Evolutionary conservation across 2,329 filamentous ascomycete species (phyloP), one percentile per base, ranked within the genome.

Genomic region (Meredithiella fracta): DNA sequence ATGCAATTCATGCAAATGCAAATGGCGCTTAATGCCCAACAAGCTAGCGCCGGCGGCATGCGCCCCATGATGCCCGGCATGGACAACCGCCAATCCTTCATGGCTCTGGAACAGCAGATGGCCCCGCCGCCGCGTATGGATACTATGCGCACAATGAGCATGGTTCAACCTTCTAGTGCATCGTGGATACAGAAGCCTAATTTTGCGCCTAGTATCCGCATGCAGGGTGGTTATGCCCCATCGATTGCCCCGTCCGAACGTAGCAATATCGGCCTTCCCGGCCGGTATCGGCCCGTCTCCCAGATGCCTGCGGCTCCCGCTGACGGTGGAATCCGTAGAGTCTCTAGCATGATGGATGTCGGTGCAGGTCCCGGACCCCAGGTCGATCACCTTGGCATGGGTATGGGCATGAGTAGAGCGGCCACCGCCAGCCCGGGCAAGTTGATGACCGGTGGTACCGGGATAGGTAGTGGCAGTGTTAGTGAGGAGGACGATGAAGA

Each of bases 231-330:
- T 7, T 97, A 97, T 68, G 78, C 89, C 1, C 82, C 89, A 1
- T 97, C 91, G 0, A 94, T 98, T 62, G 91, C 92, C 1, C 92
- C 92, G 1, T 95, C 88, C 3, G 92, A 97, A 70, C 84, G 92
- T 59, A 97, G 90, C 73, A 97, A 94, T 66, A 73, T 96, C 59
- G 92, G 92, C 15, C 76, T 94, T 54, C 89, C 92, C 7, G 83
- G 87, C 31, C 82, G 92, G 47, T 98, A 98, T 69, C 80, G 92
- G 49, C 89, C 92, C 1, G 91, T 97, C 0, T 89, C 86, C 0
- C 83, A 84, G 44, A 72, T 76, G 55, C 73, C 72, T 5, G 62
- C 57, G 63, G 29, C 7, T 60, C 64, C 38, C 29, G 62, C 17
- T 66, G 47, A 20, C 17, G 31, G 57, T 38, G 38, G 58, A 15